Base-by-base conservation (phyloP, 2,329 filamentous ascomycete genomes). In the Claviceps humidiphila region DNA sequence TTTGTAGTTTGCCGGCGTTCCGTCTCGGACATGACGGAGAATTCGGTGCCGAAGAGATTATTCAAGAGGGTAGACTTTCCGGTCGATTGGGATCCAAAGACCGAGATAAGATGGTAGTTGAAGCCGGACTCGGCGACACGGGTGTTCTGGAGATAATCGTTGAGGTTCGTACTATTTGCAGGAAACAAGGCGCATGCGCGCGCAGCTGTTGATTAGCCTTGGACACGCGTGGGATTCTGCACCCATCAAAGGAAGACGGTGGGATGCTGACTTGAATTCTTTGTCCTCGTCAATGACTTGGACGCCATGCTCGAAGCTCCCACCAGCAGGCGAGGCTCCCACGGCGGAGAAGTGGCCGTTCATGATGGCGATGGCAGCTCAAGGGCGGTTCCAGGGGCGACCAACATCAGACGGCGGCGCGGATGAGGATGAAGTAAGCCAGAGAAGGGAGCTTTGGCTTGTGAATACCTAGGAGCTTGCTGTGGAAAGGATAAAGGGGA, bases 91-190 rank as follows among this genome's bases (percentile, higher is more conserved):
- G 91, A 97, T 44, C 93, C 93, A 68, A 98, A 98, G 63, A 98
- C 93, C 63, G 91, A 96, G 66, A 98, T 96, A 65, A 98, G 81
- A 71, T 98, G 93, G 73, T 98, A 98, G 74, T 97, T 95, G 80
- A 98, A 98, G 64, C 93, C 93, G 57, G 90, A 83, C 55, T 87
- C 82, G 60, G 89, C 86, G 60, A 95, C 82, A 63, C 86, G 77
- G 66, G 89, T 87, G 58, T 82, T 73, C 59, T 80, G 78, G 59
- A 98, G 81, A 68, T 98, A 98, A 54, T 82, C 80, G 63, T 83
- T 85, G 62, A 98, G 74, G 63, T 87, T 81, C 53, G 80, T 71
- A 70, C 89, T 95, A 63, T 47, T 20, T 42, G 26, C 22, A 3
- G 30, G 39, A 16, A 26, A 56, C 42, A 24, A 5, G 24, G 44